A percentile compares a stretch with the other conserved stretches of the same genome.
Conservation (phyloP, 2,329 filamentous ascomycete species). For the Cryphonectria japonica region DNA sequence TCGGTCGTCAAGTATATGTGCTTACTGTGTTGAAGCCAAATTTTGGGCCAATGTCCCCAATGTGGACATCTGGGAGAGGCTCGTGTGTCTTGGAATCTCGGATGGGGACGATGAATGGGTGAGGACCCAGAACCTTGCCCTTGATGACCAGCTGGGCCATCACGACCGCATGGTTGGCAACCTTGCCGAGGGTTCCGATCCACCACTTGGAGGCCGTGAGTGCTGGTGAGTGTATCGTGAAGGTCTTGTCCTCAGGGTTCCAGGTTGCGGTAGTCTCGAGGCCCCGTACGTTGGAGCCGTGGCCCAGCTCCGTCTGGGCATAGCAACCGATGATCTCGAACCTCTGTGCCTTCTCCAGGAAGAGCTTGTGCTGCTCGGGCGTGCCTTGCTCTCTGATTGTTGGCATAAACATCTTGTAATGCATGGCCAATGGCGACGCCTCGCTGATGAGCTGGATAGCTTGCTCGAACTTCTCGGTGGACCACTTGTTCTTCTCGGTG, state of each 20-base stretch:
- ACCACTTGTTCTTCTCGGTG: constrained; percentile 69
- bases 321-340: constrained; percentile 81
- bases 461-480: constrained; percentile 61
- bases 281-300: constrained; percentile 76
- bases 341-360: constrained; percentile 68
- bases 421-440: constrained; percentile 73
- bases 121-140: constrained; percentile 72
- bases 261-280: constrained; percentile 75
- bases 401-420: constrained; percentile 57
- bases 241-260: constrained; percentile 74
- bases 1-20: background rate
- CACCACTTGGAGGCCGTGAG: constrained; percentile 83
- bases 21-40: constrained; percentile 70
- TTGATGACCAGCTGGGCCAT: constrained; percentile 76
- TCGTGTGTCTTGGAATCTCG: constrained; percentile 71
- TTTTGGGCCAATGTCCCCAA: constrained; percentile 82
- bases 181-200: constrained; percentile 78
- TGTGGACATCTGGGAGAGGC: constrained; percentile 69
- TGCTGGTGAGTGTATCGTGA: constrained; percentile 73
- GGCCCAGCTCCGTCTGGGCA: constrained; percentile 79
- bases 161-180: constrained; percentile 76
- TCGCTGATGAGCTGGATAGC: constrained; percentile 74
- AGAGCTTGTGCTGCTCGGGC: constrained; percentile 73
- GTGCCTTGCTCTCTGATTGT: constrained; percentile 74
- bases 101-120: constrained; percentile 79